Evolutionary conservation across 805 yeast species (phyloP).

Genomic region (Yamadazyma paraphyllophila): DNA sequence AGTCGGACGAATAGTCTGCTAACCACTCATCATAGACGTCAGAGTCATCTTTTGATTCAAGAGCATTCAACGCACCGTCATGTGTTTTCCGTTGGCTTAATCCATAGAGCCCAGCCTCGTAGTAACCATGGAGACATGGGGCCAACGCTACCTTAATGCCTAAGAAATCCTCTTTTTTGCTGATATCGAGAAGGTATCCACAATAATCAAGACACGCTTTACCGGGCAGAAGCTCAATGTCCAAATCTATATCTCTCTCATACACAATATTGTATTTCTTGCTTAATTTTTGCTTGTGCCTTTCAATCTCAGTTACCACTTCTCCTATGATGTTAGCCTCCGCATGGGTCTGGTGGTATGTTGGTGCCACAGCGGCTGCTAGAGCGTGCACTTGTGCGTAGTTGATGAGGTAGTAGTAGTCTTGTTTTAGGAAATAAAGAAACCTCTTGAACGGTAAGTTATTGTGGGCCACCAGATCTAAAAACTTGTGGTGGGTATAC

Average conservation of each 20-base stretch:
- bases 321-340: conserved; percentile 51
- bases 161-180: conserved; percentile 54
- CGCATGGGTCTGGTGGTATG: conserved; percentile 47
- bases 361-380: conserved; percentile 62
- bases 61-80: conserved; percentile 5
- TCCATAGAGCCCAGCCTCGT: conserved; percentile 49
- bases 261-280: conserved; percentile 39
- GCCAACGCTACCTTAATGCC: conserved; percentile 67
- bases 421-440: conserved; percentile 57
- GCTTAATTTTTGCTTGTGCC: conserved; percentile 52
- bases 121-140: conserved; percentile 76
- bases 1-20: conserved; percentile 55
- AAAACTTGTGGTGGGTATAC: conserved; percentile 64
- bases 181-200: conserved; percentile 54
- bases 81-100: conserved; percentile 3
- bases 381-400: conserved; percentile 65
- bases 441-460: conserved; percentile 50
- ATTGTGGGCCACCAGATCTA: conserved; percentile 50
- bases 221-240: conserved; percentile 48
- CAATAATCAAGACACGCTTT: conserved; percentile 61
- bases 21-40: conserved; percentile 54
- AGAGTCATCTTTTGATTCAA: conserved; percentile 19
- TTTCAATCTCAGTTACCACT: conserved; percentile 53
- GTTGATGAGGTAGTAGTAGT: conserved; percentile 65
- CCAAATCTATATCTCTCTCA: conserved; percentile 33